These are phyloP conservation scores for Alternaria tenuissima DNA, from an alignment of 2,329 filamentous ascomycete genomes.

Conservation along the genomic window DNA sequence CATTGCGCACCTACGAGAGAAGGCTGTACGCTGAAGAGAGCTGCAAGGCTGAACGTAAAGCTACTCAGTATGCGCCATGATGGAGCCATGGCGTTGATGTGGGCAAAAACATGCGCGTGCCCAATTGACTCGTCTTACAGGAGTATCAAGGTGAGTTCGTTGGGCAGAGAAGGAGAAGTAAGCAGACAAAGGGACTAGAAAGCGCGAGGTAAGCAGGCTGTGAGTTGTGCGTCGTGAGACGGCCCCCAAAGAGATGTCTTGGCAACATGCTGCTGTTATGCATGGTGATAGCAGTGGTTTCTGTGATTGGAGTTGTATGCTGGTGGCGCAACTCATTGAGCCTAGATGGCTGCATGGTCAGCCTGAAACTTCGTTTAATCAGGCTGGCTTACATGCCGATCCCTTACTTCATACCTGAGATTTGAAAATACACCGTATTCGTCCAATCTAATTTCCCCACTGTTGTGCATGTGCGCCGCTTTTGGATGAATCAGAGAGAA, in stretches of 20 bases:
- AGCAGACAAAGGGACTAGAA: background rate
- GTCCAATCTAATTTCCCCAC: background rate
- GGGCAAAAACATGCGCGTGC: background rate
- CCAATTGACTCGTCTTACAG: background rate
- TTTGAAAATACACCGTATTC: background rate
- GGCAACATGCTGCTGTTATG: background rate
- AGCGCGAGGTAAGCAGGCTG: background rate
- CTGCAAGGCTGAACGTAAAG: background rate
- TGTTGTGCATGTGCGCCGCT: background rate
- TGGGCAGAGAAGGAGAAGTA: background rate
- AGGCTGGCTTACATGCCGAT: background rate
- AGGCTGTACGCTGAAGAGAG: background rate
- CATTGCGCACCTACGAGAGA: slow-evolving; percentile 6
- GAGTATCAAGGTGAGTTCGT: background rate
- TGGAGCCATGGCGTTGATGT: slow-evolving; percentile 1
- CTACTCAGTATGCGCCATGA: background rate
- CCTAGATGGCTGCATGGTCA: slow-evolving; percentile 1
- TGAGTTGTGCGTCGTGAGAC: background rate
- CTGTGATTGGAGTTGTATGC: background rate
- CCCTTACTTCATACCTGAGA: background rate
- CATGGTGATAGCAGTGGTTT: slow-evolving; percentile 3
- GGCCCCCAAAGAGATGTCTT: background rate
- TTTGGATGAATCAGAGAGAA: background rate
- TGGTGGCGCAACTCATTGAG: background rate
- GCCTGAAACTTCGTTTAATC: background rate